Evolutionary conservation across 2,329 filamentous ascomycete genomes (phyloP).

Genomic region (Botryotinia convoluta): DNA sequence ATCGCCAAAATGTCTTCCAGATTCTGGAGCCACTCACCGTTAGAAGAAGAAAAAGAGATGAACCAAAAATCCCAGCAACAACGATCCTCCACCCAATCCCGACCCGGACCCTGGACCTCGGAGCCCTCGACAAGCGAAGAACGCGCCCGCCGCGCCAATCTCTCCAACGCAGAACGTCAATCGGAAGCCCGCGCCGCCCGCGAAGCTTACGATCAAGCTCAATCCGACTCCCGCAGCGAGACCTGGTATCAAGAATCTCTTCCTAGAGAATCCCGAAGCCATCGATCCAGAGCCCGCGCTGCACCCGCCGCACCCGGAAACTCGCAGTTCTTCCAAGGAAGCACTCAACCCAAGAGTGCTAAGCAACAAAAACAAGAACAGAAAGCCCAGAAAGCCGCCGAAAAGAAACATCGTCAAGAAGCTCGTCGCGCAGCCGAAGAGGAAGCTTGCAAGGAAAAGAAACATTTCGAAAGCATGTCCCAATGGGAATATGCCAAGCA

Average conservation of each 20-base stretch:
- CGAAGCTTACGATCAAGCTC: neutral
- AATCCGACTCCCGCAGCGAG: neutral
- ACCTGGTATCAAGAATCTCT: neutral
- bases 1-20: neutral
- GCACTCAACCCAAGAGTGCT: neutral
- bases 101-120: neutral
- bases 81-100: too few relatives aligned
- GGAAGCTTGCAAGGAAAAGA: neutral
- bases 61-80: neutral
- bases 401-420: neutral
- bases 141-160: neutral
- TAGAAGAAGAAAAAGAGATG: neutral
- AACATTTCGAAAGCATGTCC: neutral
- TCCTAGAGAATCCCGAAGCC: too few relatives aligned
- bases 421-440: neutral
- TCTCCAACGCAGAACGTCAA: neutral
- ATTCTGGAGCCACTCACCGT: neutral
- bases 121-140: neutral
- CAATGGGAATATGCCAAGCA: neutral
- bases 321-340: neutral
- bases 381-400: neutral
- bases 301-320: neutral
- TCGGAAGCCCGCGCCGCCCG: neutral
- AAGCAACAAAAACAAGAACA: neutral
- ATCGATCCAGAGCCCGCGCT: neutral